A percentile compares a stretch with the other conserved stretches of the same genome.
Conservation (phyloP, 148 eudicot species). For the Selenicereus undatus region DNA sequence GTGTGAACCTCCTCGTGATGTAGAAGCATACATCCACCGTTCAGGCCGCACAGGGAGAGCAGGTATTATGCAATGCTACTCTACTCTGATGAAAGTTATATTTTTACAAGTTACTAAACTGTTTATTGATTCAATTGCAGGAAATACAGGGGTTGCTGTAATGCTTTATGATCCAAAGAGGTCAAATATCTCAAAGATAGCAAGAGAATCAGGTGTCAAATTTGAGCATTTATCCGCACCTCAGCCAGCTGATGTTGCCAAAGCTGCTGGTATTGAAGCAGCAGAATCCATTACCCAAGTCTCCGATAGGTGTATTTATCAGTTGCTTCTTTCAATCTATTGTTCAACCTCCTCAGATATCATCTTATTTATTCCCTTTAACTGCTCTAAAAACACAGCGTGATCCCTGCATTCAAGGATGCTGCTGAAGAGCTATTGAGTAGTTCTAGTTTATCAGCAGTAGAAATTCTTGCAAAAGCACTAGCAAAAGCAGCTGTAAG, state of each 20-base stretch:
- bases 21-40: slow-evolving; percentile 94
- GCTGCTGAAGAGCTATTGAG: slow-evolving; percentile 89
- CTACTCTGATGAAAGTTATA: neutral
- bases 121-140: slow-evolving; percentile 26
- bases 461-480: slow-evolving; percentile 82
- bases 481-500: slow-evolving; percentile 88
- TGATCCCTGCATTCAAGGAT: slow-evolving; percentile 78
- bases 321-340: neutral
- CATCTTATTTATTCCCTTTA: neutral
- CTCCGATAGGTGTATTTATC: slow-evolving; percentile 55
- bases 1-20: slow-evolving; percentile 97
- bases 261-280: slow-evolving; percentile 72
- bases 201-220: slow-evolving; percentile 87
- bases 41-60: slow-evolving; percentile 98
- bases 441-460: slow-evolving; percentile 63
- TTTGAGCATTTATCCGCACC: slow-evolving; percentile 91
- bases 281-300: slow-evolving; percentile 54
- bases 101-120: neutral
- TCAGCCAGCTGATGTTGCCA: slow-evolving; percentile 89
- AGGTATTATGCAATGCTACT: slow-evolving; percentile 35
- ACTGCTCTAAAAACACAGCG: slow-evolving; percentile 38
- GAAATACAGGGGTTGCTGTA: slow-evolving; percentile 82
- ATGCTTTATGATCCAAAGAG: slow-evolving; percentile 86
- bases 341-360: neutral
- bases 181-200: slow-evolving; percentile 56